Conservation (phyloP, 495 filamentous ascomycete species). For the Aspergillus baeticus region DNA sequence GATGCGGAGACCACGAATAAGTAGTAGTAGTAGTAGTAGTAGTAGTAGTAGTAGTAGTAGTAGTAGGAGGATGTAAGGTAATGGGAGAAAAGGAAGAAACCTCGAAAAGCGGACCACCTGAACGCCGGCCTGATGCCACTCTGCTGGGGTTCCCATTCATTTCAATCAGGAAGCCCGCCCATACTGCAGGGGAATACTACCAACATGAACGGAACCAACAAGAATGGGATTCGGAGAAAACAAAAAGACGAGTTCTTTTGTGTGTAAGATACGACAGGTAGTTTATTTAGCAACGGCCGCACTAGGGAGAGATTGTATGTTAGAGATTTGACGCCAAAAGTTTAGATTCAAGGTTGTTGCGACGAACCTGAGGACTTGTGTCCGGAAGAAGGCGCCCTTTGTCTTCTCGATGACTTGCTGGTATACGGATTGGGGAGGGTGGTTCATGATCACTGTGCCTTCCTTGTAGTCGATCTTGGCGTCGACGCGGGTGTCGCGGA, state of each 20-base stretch:
- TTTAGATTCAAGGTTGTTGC: not conserved
- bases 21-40: not conserved
- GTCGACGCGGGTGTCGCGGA: slow-evolving; percentile 93
- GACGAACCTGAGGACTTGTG: slow-evolving; percentile 64
- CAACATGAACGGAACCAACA: slow-evolving; percentile 42
- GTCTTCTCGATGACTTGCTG: slow-evolving; percentile 98
- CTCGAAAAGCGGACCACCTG: slow-evolving; percentile 35
- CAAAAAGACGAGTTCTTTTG: slow-evolving; percentile 36
- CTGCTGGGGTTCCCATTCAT: slow-evolving; percentile 29
- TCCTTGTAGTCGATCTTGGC: slow-evolving; percentile 99
- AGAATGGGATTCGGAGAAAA: slow-evolving; percentile 22
- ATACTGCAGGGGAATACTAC: slow-evolving; percentile 39
- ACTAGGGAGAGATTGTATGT: slow-evolving; percentile 24
- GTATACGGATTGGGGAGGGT: slow-evolving; percentile 95
- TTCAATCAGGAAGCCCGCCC: slow-evolving; percentile 29
- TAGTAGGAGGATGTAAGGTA: not conserved
- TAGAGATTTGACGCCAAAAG: not conserved
- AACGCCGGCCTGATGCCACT: slow-evolving; percentile 54
- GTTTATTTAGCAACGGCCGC: slow-evolving; percentile 51
- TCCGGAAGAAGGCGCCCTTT: slow-evolving; percentile 90
- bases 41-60: not conserved
- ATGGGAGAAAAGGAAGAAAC: slow-evolving; percentile 27
- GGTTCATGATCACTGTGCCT: slow-evolving; percentile 99
- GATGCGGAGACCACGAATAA: not conserved
- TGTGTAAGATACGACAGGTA: slow-evolving; percentile 25